phyloP scores from a whole-genome alignment of 2,329 filamentous ascomycete genomes.

The Pseudogymnoascus sp. region DNA sequence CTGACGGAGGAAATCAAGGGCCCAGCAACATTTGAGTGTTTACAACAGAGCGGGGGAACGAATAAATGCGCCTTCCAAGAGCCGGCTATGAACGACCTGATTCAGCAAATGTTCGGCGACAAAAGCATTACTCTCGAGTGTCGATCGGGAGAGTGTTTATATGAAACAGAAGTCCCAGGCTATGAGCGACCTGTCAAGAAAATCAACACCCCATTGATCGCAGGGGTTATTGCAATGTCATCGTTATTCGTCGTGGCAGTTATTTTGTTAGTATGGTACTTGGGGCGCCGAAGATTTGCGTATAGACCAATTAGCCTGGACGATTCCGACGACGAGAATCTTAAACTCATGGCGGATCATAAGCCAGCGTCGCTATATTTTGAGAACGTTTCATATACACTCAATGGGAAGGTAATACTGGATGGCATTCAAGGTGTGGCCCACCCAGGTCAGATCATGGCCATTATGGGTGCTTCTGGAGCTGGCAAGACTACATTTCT shows the following conservation, averaged over 20 bases:
- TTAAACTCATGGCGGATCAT: constrained; percentile 82
- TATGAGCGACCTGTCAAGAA: constrained; percentile 81
- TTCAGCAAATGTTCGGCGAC: constrained; percentile 83
- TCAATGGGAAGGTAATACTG: constrained; percentile 84
- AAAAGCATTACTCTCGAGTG: constrained; percentile 78
- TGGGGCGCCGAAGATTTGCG: constrained; percentile 63
- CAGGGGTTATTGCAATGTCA: constrained; percentile 78
- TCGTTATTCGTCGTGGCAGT: constrained; percentile 83
- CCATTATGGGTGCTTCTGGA: constrained; percentile 96
- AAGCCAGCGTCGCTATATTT: constrained; percentile 85
- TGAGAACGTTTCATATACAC: constrained; percentile 72
- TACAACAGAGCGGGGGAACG: constrained; percentile 51
- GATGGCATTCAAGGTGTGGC: constrained; percentile 72
- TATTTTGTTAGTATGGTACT: constrained; percentile 76
- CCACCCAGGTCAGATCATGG: constrained; percentile 90
- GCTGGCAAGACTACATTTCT: constrained; percentile 96
- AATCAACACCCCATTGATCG: constrained; percentile 95
- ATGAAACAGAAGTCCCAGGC: constrained; percentile 85
- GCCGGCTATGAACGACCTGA: constrained; percentile 84
- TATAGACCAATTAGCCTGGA: constrained; percentile 74
- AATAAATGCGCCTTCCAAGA: constrained; percentile 78
- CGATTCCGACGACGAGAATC: constrained; percentile 79
- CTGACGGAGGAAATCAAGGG: constrained; percentile 74
- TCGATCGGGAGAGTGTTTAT: constrained; percentile 81
- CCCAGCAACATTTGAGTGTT: constrained; percentile 74